These are phyloP conservation scores for Babjeviella inositovora DNA, from an alignment of 805 yeast genomes.

Conservation along the genomic window DNA sequence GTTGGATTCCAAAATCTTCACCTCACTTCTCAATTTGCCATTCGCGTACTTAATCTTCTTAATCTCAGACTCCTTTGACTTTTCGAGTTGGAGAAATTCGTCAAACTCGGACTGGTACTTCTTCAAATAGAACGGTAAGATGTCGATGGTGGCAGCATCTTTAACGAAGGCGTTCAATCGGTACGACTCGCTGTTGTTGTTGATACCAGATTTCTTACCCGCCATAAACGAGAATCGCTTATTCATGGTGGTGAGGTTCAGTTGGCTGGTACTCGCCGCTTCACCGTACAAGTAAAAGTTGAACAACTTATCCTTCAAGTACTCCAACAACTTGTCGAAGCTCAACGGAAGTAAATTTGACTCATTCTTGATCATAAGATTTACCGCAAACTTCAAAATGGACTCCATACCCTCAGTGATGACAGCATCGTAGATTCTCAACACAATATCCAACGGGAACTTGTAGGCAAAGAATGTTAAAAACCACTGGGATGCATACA, in stretches of 20 bases:
- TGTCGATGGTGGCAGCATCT: slow-evolving; percentile 61
- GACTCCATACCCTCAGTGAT: slow-evolving; percentile 88
- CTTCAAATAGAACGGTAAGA: slow-evolving; percentile 57
- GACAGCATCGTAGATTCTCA: slow-evolving; percentile 76
- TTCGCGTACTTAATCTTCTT: slow-evolving; percentile 45
- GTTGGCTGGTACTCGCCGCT: slow-evolving; percentile 4
- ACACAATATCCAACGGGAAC: slow-evolving; percentile 79
- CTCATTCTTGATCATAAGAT: slow-evolving; percentile 60
- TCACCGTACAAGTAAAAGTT: slow-evolving; percentile 38
- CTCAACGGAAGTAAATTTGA: slow-evolving; percentile 36
- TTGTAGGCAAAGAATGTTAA: slow-evolving; percentile 89
- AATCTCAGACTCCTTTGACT: slow-evolving; percentile 46
- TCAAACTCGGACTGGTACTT: slow-evolving; percentile 63
- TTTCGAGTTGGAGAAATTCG: slow-evolving; percentile 55
- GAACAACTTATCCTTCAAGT: slow-evolving; percentile 67
- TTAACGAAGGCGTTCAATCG: slow-evolving; percentile 58
- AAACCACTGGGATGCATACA: slow-evolving; percentile 98
- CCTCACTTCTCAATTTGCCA: slow-evolving; percentile 57
- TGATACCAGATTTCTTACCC: slow-evolving; percentile 1
- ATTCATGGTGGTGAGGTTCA: slow-evolving; percentile 1
- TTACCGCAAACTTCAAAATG: slow-evolving; percentile 68
- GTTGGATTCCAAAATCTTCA: slow-evolving; percentile 55
- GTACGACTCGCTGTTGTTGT: slow-evolving; percentile 17
- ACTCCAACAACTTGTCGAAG: slow-evolving; percentile 67
- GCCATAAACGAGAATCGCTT: slow-evolving; percentile 4